A percentile compares a stretch with the other conserved stretches of the same genome.
phyloP scores from a whole-genome alignment of 2,329 filamentous ascomycete species.

The Fusarium pseudograminearum region DNA sequence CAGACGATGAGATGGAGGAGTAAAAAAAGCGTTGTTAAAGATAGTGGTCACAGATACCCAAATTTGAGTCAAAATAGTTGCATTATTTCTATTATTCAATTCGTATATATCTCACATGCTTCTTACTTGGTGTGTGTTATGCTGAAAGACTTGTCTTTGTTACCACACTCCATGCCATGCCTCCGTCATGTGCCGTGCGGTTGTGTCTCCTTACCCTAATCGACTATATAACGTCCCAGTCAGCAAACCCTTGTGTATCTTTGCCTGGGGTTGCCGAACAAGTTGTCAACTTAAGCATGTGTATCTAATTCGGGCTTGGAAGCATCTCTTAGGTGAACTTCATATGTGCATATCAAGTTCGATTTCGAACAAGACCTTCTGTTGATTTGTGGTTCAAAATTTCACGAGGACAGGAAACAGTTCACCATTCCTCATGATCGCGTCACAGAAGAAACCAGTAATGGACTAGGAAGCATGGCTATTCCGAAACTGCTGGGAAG shows the following conservation, averaged over 20 bases:
- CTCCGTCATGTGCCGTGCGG: not conserved
- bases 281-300: not conserved
- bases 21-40: conserved; percentile 21
- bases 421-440: not conserved
- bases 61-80: conserved; percentile 13
- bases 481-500: not conserved
- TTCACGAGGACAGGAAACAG: not conserved
- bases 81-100: not conserved
- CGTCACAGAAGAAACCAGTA: not conserved
- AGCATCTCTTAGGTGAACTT: not conserved
- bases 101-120: not conserved
- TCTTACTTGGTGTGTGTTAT: not conserved
- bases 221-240: not conserved
- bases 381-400: not conserved
- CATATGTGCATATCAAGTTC: too few relatives aligned
- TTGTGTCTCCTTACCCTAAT: not conserved
- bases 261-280: not conserved
- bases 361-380: not conserved
- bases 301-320: too few relatives aligned
- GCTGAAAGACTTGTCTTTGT: not conserved
- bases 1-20: conserved; percentile 23
- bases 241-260: not conserved
- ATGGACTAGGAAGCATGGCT: not conserved
- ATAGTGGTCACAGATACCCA: conserved; percentile 39
- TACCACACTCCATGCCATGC: not conserved